Percentiles rank a stretch among this genome's conserved stretches.
These are phyloP conservation scores for Polytolypa hystricis DNA, from an alignment of 2,329 filamentous ascomycete species.

Conservation along the genomic window DNA sequence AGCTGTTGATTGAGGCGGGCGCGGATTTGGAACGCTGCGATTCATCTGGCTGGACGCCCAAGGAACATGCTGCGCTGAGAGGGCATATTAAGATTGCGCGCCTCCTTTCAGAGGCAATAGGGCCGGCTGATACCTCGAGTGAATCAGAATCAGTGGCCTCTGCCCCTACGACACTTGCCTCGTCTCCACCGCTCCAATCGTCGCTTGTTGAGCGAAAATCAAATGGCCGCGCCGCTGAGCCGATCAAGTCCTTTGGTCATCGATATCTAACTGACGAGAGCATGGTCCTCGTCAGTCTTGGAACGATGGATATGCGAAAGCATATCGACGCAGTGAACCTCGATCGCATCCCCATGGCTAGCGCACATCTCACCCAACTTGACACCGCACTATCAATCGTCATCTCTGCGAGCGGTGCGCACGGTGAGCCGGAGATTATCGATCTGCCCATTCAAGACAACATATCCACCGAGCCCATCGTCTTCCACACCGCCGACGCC, in stretches of 20 bases:
- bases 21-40: slow-evolving; percentile 66
- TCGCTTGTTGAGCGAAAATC: slow-evolving; percentile 35
- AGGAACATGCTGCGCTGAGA: slow-evolving; percentile 81
- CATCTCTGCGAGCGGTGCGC: slow-evolving; percentile 72
- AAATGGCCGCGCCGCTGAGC: slow-evolving; percentile 50
- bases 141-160: slow-evolving; percentile 19
- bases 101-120: slow-evolving; percentile 50
- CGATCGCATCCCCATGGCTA: slow-evolving; percentile 74
- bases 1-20: slow-evolving; percentile 66
- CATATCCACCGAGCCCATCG: slow-evolving; percentile 83
- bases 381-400: slow-evolving; percentile 90
- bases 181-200: slow-evolving; percentile 26
- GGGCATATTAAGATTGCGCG: slow-evolving; percentile 76
- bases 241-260: slow-evolving; percentile 92
- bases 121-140: slow-evolving; percentile 14
- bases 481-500: slow-evolving; percentile 70
- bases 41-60: slow-evolving; percentile 85
- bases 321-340: slow-evolving; percentile 68
- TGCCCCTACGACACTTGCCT: slow-evolving; percentile 23
- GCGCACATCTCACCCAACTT: slow-evolving; percentile 84
- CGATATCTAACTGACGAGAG: slow-evolving; percentile 82
- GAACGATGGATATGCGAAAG: slow-evolving; percentile 89
- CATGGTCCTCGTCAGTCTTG: slow-evolving; percentile 83
- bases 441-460: slow-evolving; percentile 91
- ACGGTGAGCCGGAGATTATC: slow-evolving; percentile 77